These are phyloP conservation scores for Fusarium domesticum DNA, from an alignment of 2,329 filamentous ascomycete genomes.

Conservation along the genomic window DNA sequence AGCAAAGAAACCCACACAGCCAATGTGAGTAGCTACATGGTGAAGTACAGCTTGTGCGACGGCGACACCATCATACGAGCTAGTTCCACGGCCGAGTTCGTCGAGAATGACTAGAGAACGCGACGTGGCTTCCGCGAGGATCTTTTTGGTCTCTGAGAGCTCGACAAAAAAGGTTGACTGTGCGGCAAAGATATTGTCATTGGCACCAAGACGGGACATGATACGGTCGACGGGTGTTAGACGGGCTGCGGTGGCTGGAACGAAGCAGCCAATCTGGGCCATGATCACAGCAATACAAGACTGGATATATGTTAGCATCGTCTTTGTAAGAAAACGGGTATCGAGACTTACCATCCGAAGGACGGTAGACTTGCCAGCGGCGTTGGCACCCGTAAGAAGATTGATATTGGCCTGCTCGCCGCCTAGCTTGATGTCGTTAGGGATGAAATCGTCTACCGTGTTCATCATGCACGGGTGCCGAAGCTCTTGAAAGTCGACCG, in stretches of 20 bases:
- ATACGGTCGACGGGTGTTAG: conserved; percentile 93
- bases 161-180: conserved; percentile 99
- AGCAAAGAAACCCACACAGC: conserved; percentile 93
- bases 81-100: conserved; percentile 91
- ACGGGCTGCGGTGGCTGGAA: conserved; percentile 77
- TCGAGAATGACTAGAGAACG: conserved; percentile 95
- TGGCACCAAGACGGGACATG: conserved; percentile 96
- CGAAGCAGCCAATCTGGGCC: conserved; percentile 91
- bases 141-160: conserved; percentile 96
- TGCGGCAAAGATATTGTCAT: conserved; percentile 98
- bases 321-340: neutral
- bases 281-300: conserved; percentile 96
- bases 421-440: conserved; percentile 87
- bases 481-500: conserved; percentile 88
- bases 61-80: conserved; percentile 92
- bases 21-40: conserved; percentile 88
- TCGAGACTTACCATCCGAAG: conserved; percentile 73
- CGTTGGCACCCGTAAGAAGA: conserved; percentile 91
- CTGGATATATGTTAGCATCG: conserved; percentile 41
- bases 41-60: conserved; percentile 97
- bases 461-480: conserved; percentile 93
- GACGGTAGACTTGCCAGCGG: conserved; percentile 94
- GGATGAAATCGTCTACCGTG: conserved; percentile 90
- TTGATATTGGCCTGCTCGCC: conserved; percentile 80
- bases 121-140: conserved; percentile 87